Evolutionary conservation across 257 asterid species (phyloP), one percentile per base, ranked within the genome.

Genomic region (Gardenia jasminoides): DNA sequence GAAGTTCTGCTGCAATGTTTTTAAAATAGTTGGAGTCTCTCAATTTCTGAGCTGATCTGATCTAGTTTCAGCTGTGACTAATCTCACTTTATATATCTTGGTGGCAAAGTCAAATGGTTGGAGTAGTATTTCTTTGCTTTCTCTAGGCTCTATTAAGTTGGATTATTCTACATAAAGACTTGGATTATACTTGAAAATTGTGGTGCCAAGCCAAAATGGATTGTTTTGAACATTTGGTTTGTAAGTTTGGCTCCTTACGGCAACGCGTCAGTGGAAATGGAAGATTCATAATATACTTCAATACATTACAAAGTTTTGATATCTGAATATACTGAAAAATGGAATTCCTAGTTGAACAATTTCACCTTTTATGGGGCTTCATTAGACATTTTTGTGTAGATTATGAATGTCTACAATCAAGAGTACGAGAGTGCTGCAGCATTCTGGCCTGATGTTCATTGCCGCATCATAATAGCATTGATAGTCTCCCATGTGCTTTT

Each of bases 361-460:
- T 61, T 65, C 19, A 12, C 6, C 17, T 24, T 31, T 22, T 1
- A 3, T 41, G 58, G 58, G 26, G 50, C 62, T 77, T 36, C 56
- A 72, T 72, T 33, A 67, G 9, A 41, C 39, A 48, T 41, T 54
- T 76, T 30, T 70, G 61, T 36, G 91, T 87, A 92, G 98, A 91
- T 94, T 82, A 94, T 94, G 71, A 92, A 94, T 81, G 97, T 94
- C 70, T 94, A 94, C 90, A 94, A 94, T 86, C 98, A 92, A 88
- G 92, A 90, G 83, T 94, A 94, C 10, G 98, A 94, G 84, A 94
- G 98, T 80, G 97, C 91, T 15, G 98, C 89, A 56, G 96, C 97
- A 30, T 94, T 91, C 84, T 94, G 98, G 98, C 98, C 98, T 19
- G 97, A 87, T 80, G 98, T 94, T 48, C 98, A 94, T 82, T 96